Percentiles rank a stretch among this genome's conserved stretches.
These are phyloP conservation scores for Pseudozyma flocculosa DNA, from an alignment of 1,284 basidiomycete genomes.

Conservation along the genomic window DNA sequence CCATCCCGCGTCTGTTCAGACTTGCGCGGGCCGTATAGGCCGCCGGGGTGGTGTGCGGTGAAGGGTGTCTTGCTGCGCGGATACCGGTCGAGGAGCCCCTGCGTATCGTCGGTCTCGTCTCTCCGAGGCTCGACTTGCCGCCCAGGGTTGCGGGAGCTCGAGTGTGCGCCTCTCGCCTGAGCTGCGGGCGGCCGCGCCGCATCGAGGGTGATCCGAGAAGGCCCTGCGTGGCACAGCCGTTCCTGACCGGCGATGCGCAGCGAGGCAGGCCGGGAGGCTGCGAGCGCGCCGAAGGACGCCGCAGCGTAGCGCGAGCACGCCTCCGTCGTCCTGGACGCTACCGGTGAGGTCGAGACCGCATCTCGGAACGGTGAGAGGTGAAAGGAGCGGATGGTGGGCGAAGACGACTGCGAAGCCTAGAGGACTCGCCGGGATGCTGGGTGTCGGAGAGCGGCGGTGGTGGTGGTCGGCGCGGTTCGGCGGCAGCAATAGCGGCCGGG, in stretches of 20 bases:
- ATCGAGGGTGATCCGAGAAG: constrained; percentile 9
- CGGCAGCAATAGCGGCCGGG: too few relatives aligned
- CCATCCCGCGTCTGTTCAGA: too few relatives aligned
- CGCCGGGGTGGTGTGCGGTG: too few relatives aligned
- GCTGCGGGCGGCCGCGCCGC: not conserved
- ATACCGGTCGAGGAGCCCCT: not conserved
- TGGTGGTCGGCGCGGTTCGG: not conserved
- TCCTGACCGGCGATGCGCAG: constrained; percentile 11
- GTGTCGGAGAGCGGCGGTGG: not conserved
- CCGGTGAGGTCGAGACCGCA: not conserved
- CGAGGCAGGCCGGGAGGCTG: not conserved
- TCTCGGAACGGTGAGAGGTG: not conserved
- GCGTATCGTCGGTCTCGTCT: not conserved
- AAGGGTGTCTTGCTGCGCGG: too few relatives aligned
- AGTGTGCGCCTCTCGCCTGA: not conserved
- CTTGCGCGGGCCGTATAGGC: too few relatives aligned
- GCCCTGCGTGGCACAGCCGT: constrained; percentile 10
- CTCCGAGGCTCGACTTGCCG: not conserved
- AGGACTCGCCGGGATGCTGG: not conserved
- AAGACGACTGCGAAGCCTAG: not conserved
- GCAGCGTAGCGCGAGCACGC: not conserved
- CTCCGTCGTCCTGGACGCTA: not conserved
- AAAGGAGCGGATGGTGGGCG: constrained; percentile 1
- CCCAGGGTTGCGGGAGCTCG: not conserved
- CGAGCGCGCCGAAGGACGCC: not conserved